Conservation (phyloP, 176 grass and related monocot species). For the Carex myosuroides region DNA sequence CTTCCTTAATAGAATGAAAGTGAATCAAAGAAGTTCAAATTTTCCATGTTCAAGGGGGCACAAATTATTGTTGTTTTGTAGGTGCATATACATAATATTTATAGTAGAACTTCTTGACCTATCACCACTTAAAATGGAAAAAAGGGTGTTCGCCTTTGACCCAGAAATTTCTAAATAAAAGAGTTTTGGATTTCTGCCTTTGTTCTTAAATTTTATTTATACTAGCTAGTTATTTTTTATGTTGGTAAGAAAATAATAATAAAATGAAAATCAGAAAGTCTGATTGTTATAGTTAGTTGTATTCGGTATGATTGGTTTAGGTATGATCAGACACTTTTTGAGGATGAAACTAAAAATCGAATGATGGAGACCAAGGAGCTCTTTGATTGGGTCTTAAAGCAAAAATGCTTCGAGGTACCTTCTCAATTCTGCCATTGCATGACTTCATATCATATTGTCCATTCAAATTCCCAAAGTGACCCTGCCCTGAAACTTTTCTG, state of each 20-base stretch:
- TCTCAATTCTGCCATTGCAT: background rate
- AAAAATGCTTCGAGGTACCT: conserved; percentile 89
- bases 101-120: background rate
- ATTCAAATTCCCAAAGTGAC: conserved; percentile 7
- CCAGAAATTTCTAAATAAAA: background rate
- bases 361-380: conserved; percentile 97
- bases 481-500: conserved; percentile 7
- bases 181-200: background rate
- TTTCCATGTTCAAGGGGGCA: background rate
- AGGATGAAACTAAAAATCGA: conserved; percentile 84
- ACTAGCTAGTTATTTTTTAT: background rate
- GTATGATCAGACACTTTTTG: conserved; percentile 89
- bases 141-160: background rate
- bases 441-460: conserved; percentile 2
- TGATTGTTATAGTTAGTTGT: background rate
- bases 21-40: background rate
- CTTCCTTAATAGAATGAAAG: background rate
- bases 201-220: background rate
- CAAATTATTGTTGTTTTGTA: background rate
- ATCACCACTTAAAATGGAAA: background rate
- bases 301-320: conserved; percentile 29
- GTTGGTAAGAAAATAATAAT: background rate
- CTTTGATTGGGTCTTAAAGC: conserved; percentile 91
- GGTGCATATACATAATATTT: background rate
- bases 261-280: background rate